A percentile compares a stretch with the other conserved stretches of the same genome.
Evolutionary conservation across 2,329 filamentous ascomycete genomes (phyloP).

Genomic region (Balansia obtecta): DNA sequence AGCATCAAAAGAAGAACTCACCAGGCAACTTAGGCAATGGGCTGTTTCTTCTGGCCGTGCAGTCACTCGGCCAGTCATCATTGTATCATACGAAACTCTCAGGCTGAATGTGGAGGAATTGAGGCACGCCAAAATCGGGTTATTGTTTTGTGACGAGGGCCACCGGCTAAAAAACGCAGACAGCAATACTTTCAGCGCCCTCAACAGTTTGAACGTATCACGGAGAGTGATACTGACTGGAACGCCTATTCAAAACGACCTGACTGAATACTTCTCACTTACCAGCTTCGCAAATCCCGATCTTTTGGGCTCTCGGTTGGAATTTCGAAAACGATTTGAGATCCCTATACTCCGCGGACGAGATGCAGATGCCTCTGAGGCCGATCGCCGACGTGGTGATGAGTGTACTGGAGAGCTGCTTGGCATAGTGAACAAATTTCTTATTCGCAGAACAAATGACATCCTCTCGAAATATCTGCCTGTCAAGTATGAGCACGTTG

Average conservation of each 20-base stretch:
- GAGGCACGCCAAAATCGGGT: slow-evolving; percentile 77
- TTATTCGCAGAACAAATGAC: slow-evolving; percentile 95
- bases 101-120: slow-evolving; percentile 84
- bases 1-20: slow-evolving; percentile 86
- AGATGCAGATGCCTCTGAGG: slow-evolving; percentile 78
- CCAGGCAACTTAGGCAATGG: slow-evolving; percentile 85
- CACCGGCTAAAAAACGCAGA: slow-evolving; percentile 96
- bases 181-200: slow-evolving; percentile 83
- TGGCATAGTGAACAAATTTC: slow-evolving; percentile 87
- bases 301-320: slow-evolving; percentile 73
- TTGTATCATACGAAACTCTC: slow-evolving; percentile 94
- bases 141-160: slow-evolving; percentile 92
- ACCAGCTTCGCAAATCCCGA: slow-evolving; percentile 95
- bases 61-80: slow-evolving; percentile 84
- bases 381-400: slow-evolving; percentile 71
- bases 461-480: slow-evolving; percentile 95
- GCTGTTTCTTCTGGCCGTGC: slow-evolving; percentile 81
- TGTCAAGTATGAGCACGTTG: slow-evolving; percentile 97
- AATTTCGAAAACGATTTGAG: slow-evolving; percentile 91
- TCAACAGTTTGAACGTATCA: slow-evolving; percentile 83
- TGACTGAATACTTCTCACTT: slow-evolving; percentile 95
- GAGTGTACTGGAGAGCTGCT: slow-evolving; percentile 73
- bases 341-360: slow-evolving; percentile 83
- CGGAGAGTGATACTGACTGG: slow-evolving; percentile 90
- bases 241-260: slow-evolving; percentile 93